phyloP scores from a whole-genome alignment of 306 rosid species.

The Corylus avellana region DNA sequence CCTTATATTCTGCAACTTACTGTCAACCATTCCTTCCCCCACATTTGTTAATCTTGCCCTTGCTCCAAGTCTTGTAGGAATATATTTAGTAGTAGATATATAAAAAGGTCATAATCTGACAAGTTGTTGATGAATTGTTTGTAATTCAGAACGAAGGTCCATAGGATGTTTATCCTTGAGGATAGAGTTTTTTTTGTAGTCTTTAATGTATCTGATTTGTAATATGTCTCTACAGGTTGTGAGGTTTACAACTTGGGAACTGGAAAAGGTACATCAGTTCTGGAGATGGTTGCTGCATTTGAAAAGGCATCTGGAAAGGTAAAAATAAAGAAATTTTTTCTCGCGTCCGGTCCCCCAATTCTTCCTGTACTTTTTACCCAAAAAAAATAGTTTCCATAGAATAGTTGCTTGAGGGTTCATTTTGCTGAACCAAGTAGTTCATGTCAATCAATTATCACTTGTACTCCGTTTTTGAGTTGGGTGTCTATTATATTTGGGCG shows the following conservation, averaged over 20 bases:
- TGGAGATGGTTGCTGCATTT: conserved; percentile 94
- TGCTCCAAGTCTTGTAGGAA: neutral
- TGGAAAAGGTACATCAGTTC: conserved; percentile 94
- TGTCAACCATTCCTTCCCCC: neutral
- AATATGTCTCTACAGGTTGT: conserved; percentile 55
- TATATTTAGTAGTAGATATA: neutral
- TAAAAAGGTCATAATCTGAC: neutral
- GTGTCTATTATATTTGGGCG: neutral
- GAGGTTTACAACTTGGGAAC: conserved; percentile 97
- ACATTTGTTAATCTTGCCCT: neutral
- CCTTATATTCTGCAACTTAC: neutral
- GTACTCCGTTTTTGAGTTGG: neutral
- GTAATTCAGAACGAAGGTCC: neutral
- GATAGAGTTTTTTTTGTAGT: neutral
- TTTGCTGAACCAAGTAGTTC: neutral
- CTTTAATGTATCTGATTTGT: neutral
- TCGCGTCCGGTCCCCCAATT: neutral
- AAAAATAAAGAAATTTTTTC: neutral
- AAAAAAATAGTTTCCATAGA: neutral
- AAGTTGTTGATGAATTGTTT: neutral
- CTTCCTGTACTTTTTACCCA: neutral
- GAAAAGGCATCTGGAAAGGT: conserved; percentile 96
- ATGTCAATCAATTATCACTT: too few relatives aligned
- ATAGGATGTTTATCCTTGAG: neutral
- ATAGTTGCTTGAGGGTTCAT: neutral